Percentiles rank a stretch among this genome's conserved stretches.
Conservation (phyloP, 768 basidiomycete genomes). For the Sporobolomyces pararoseus region DNA sequence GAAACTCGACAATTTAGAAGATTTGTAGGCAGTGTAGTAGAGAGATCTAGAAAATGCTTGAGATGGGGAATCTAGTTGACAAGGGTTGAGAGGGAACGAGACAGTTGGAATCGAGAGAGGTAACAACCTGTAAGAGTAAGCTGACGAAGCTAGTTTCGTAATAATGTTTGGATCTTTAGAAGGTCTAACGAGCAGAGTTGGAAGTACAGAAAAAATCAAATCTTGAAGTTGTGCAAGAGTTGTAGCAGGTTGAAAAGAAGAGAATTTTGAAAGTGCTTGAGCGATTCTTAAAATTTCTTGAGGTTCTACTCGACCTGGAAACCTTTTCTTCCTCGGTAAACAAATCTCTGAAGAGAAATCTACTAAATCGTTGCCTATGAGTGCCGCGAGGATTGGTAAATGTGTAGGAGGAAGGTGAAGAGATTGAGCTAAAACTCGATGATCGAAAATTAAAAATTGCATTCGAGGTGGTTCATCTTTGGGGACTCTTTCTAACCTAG, state of each 20-base stretch:
- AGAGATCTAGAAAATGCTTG: neutral
- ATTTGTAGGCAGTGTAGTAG: conserved; percentile 22
- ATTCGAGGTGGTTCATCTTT: neutral
- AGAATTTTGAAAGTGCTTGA: neutral
- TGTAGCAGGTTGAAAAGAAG: neutral
- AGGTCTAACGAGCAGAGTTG: neutral
- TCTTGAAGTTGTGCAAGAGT: conserved; percentile 22
- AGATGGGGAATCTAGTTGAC: neutral
- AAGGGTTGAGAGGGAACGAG: conserved; percentile 28
- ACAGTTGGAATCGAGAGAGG: conserved; percentile 12
- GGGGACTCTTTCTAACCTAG: conserved; percentile 8
- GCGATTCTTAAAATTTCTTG: conserved; percentile 17
- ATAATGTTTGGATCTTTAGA: conserved; percentile 18
- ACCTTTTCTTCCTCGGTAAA: neutral
- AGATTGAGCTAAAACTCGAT: neutral
- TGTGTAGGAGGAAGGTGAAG: conserved; percentile 15
- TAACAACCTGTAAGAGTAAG: conserved; percentile 18
- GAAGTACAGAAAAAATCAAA: conserved; percentile 22
- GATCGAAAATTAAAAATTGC: conserved; percentile 20
- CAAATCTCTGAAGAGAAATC: conserved; percentile 17
- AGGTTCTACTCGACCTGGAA: conserved; percentile 21
- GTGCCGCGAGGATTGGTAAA: conserved; percentile 34
- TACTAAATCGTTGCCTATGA: conserved; percentile 37
- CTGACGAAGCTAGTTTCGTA: conserved; percentile 18
- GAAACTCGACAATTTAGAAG: conserved; percentile 17